These are phyloP conservation scores for Russula compacta DNA, from an alignment of 768 basidiomycete species.

Conservation along the genomic window DNA sequence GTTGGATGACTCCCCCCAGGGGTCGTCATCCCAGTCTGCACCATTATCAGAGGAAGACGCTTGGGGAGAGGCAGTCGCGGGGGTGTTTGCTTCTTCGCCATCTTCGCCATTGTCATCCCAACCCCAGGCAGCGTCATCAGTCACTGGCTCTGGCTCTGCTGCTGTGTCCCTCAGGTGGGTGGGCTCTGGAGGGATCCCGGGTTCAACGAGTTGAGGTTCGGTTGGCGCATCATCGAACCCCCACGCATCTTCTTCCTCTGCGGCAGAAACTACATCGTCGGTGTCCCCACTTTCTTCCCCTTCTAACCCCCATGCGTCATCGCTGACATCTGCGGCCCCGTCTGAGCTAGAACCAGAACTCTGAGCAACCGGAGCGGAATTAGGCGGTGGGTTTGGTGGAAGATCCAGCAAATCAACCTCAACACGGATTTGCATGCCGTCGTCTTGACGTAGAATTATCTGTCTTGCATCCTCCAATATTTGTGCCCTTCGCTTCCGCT, in stretches of 20 bases:
- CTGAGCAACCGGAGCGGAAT: not conserved
- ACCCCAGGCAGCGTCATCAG: conserved; percentile 56
- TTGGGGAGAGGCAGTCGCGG: not conserved
- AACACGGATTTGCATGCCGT: conserved; percentile 32
- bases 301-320: conserved; percentile 40
- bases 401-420: conserved; percentile 11
- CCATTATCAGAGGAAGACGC: conserved; percentile 28
- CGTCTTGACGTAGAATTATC: conserved; percentile 39
- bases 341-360: conserved; percentile 13
- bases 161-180: not conserved
- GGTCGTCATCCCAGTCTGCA: conserved; percentile 51
- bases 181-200: conserved; percentile 4
- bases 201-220: conserved; percentile 28
- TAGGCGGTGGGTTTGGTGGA: not conserved
- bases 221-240: conserved; percentile 35
- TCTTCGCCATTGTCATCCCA: conserved; percentile 53
- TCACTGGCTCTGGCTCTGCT: conserved; percentile 22
- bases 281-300: conserved; percentile 27
- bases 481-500: conserved; percentile 57
- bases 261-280: conserved; percentile 19
- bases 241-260: conserved; percentile 30
- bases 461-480: conserved; percentile 56
- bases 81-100: conserved; percentile 25
- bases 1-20: conserved; percentile 47
- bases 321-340: conserved; percentile 20